Base-by-base conservation (phyloP, 495 filamentous ascomycete genomes). In the Cercophora samala region DNA sequence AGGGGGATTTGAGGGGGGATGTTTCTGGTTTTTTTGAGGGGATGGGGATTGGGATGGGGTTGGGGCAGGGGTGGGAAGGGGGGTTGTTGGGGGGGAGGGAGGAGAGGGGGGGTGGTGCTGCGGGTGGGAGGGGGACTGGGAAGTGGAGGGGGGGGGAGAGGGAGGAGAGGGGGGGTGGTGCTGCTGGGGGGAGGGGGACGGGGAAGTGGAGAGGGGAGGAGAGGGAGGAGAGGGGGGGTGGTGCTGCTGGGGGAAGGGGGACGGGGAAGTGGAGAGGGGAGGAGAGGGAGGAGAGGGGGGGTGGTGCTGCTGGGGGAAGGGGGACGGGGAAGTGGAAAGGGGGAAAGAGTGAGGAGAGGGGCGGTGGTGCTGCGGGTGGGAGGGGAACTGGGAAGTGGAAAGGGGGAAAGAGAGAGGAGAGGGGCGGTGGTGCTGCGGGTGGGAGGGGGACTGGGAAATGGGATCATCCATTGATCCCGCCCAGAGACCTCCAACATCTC, bases 21-120 rank as follows among this genome's bases (percentile, higher is more conserved):
- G 76, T 83, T 2, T 84, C 87, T 19, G 88, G 88, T 59, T 82
- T 89, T 26, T 90, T 85, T 70, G 88, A 91, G 73, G 83, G 82
- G 24, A 87, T 87, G 18, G 52, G 15, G 15, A 5, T 54, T 4
- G 77, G 80, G 62, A 77, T 76, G 68, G 83, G 29, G 29, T 3
- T 4, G 29, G 29, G 37, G 37, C 6, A 46, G 0, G 37, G 37
- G 37, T 13, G 37, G 13, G 37, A 13, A 18, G 37, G 37, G 11
- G 37, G 37, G 9, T 3, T 32, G 29, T 8, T 3, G 29, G 1
- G 37, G 37, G 37, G 37, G 37, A 46, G 37, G 26, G 26, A 29
- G 26, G 26, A 29, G 3, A 8, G 26, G 26, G 1, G 3, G 26
- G 26, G 26, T 5, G 1, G 26, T 29, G 37, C 9, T 13, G 11